Conservation (phyloP, 495 filamentous ascomycete species). For the Wilcoxina mikolae region DNA sequence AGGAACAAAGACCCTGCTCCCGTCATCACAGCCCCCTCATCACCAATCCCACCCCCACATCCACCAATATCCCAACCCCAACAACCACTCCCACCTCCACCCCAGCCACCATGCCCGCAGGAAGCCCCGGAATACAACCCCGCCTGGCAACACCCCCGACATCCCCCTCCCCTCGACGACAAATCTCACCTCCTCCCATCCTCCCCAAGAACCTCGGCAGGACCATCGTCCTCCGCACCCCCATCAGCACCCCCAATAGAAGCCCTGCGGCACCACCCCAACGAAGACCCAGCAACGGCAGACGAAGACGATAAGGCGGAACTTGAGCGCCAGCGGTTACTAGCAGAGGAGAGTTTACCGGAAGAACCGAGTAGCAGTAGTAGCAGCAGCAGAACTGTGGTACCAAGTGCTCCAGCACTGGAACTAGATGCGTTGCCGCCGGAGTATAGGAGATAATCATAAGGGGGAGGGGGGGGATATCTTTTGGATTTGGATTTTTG, state of each 20-base stretch:
- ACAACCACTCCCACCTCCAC: conserved; percentile 11
- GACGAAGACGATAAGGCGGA: not conserved
- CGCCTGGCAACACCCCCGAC: not conserved
- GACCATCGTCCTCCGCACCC: not conserved
- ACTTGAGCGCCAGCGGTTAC: not conserved
- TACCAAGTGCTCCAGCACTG: not conserved
- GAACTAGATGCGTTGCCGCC: not conserved
- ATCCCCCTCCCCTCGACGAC: conserved; percentile 12
- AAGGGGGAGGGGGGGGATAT: not conserved
- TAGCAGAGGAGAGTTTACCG: not conserved
- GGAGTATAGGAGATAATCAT: not conserved
- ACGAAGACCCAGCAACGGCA: conserved; percentile 18
- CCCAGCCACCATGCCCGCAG: conserved; percentile 8
- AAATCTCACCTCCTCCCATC: conserved; percentile 23
- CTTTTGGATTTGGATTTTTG: not conserved
- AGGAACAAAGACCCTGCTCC: conserved; percentile 30
- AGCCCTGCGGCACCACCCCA: not conserved
- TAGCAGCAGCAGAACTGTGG: not conserved
- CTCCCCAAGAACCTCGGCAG: not conserved
- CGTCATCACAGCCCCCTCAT: conserved; percentile 11
- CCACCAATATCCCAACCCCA: conserved; percentile 7
- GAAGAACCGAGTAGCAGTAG: not conserved
- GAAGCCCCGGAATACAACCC: conserved; percentile 8
- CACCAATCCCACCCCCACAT: conserved; percentile 5
- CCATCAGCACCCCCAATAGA: not conserved